Base-by-base conservation (phyloP, 208 protist species). In the Paratrypanosoma confusum region DNA sequence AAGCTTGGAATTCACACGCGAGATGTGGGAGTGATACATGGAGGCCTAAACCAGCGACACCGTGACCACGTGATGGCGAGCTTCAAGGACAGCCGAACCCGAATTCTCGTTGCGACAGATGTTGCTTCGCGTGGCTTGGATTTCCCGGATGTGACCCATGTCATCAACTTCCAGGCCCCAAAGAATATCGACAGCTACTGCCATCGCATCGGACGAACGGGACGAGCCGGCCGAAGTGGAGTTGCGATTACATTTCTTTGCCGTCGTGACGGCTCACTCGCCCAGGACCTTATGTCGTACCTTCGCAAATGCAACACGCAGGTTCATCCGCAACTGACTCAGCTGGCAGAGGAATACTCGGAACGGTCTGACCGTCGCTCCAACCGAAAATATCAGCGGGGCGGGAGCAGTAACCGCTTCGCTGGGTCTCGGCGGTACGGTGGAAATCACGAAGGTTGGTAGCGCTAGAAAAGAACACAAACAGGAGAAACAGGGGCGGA, bases 161-260 rank as follows among this genome's bases (percentile, higher is more conserved):
- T 97, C 7, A 74, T 97, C 21, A 96, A 97, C 45, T 93, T 90
- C 41, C 80, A 95, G 38, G 66, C 91, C 7, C 95, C 93, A 24
- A 74, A 77, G 35, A 88, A 71, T 36, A 79, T 95, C 42, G 84
- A 96, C 38, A 86, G 80, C 45, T 98, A 98, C 40, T 84, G 97
- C 50, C 96, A 98, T 65, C 74, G 95, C 22, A 95, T 96, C 38
- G 95, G 96, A 0, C 76, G 95, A 16, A 97, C 92, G 5, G 95
- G 88, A 14, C 81, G 95, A 31, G 89, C 84, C 11, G 92, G 91
- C 26, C 68, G 73, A 20, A 70, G 28, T 14, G 89, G 89, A 3
- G 70, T 73, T 10, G 75, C 82, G 8, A 89, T 78, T 66, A 90
- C 85, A 17, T 96, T 96, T 46, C 48, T 93, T 45, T 67, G 74